These are phyloP conservation scores for Solanum etuberosum DNA, from an alignment of 257 asterid genomes.

Conservation along the genomic window DNA sequence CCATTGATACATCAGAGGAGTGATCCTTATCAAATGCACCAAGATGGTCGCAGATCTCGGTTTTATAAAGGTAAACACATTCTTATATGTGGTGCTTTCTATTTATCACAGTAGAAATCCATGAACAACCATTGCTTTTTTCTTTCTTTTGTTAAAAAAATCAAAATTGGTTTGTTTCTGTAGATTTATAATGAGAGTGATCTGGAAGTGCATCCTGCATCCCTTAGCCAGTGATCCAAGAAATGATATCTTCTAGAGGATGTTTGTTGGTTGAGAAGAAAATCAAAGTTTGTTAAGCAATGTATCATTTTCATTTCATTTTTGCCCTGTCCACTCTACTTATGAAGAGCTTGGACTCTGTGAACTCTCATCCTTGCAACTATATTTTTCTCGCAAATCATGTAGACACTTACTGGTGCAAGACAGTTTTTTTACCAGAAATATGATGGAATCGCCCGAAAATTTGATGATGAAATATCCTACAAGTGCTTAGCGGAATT, in stretches of 20 bases:
- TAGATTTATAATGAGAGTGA: background rate
- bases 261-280: background rate
- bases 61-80: conserved; percentile 45
- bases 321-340: background rate
- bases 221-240: background rate
- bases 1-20: conserved; percentile 27
- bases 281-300: background rate
- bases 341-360: background rate
- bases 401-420: background rate
- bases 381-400: background rate
- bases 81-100: background rate
- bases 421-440: background rate
- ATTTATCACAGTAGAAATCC: background rate
- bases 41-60: conserved; percentile 44
- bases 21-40: conserved; percentile 24
- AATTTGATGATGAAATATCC: background rate
- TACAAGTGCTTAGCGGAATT: background rate
- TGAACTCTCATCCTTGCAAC: background rate
- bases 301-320: background rate
- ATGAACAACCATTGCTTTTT: background rate
- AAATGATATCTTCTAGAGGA: background rate
- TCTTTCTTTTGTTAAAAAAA: too few relatives aligned
- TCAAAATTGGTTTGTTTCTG: background rate
- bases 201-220: background rate
- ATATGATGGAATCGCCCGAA: background rate